phyloP scores from a whole-genome alignment of 2,329 filamentous ascomycete species.

The Beauveria caledonica region DNA sequence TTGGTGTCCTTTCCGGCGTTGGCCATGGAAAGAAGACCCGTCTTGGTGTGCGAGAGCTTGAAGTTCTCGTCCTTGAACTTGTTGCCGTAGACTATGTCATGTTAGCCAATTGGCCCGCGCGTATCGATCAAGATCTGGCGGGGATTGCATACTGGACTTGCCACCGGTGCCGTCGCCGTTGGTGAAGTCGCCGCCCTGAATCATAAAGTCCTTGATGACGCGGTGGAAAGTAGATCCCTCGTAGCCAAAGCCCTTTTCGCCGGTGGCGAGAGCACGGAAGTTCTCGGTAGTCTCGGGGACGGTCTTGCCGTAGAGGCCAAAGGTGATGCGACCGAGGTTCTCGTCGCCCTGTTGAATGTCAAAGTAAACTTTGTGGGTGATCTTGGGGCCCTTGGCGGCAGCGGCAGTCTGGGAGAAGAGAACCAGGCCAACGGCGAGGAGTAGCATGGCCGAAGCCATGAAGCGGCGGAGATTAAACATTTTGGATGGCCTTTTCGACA shows the following conservation, averaged over 20 bases:
- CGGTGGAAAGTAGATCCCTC: slow-evolving; percentile 79
- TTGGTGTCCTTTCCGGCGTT: slow-evolving; percentile 82
- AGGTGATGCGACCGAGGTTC: slow-evolving; percentile 63
- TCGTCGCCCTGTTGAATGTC: slow-evolving; percentile 73
- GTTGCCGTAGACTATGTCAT: slow-evolving; percentile 63
- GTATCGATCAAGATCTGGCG: neutral
- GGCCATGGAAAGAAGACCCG: slow-evolving; percentile 76
- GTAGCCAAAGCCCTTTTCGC: slow-evolving; percentile 81
- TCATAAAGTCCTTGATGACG: slow-evolving; percentile 87
- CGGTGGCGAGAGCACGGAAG: slow-evolving; percentile 73
- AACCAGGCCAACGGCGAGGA: slow-evolving; percentile 66
- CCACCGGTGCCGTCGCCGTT: slow-evolving; percentile 74
- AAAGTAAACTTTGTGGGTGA: slow-evolving; percentile 92
- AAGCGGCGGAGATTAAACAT: slow-evolving; percentile 72
- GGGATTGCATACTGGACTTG: slow-evolving; percentile 62
- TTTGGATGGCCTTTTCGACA: slow-evolving; percentile 23
- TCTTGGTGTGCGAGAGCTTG: slow-evolving; percentile 87
- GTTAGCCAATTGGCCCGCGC: slow-evolving; percentile 15
- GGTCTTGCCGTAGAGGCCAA: slow-evolving; percentile 82
- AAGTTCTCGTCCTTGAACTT: slow-evolving; percentile 90
- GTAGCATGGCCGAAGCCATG: slow-evolving; percentile 63
- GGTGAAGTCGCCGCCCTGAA: slow-evolving; percentile 85
- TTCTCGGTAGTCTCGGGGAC: slow-evolving; percentile 68
- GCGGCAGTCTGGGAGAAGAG: slow-evolving; percentile 68
- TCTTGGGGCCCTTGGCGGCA: slow-evolving; percentile 81